phyloP scores from a whole-genome alignment of 345 rosid genomes.

The Turnera subulata region DNA sequence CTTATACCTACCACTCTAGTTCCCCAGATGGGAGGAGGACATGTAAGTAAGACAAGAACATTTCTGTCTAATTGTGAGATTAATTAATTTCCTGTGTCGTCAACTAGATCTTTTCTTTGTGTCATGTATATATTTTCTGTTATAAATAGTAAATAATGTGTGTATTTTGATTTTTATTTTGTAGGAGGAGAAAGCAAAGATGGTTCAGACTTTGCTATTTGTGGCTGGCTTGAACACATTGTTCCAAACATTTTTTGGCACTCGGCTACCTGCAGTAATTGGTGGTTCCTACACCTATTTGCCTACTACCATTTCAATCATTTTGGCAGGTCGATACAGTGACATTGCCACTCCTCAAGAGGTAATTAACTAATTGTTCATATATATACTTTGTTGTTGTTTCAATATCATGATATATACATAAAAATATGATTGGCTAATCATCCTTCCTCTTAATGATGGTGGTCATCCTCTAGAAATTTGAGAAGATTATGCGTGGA shows the following conservation, averaged over 20 bases:
- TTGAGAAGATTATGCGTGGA: slow-evolving; percentile 85
- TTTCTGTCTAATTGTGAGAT: too few species aligned
- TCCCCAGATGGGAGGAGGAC: slow-evolving; percentile 98
- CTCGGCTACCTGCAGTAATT: slow-evolving; percentile 88
- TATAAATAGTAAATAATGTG: too few species aligned
- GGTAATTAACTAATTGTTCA: too few species aligned
- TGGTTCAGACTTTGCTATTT: slow-evolving; percentile 86
- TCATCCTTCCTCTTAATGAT: slow-evolving; percentile 3
- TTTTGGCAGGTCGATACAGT: slow-evolving; percentile 79
- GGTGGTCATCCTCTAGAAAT: slow-evolving; percentile 59
- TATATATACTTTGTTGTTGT: too few species aligned
- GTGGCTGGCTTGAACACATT: slow-evolving; percentile 89
- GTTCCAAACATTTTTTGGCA: slow-evolving; percentile 71
- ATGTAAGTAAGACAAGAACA: slow-evolving; percentile 41
- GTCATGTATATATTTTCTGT: slow-evolving; percentile 12
- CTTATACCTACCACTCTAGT: slow-evolving; percentile 74
- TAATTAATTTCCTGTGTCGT: too few species aligned
- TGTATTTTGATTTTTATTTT: too few species aligned
- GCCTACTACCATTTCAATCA: slow-evolving; percentile 78
- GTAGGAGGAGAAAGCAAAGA: slow-evolving; percentile 93
- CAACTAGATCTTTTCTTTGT: slow-evolving; percentile 10
- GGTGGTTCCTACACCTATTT: slow-evolving; percentile 81
- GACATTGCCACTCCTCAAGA: slow-evolving; percentile 76
- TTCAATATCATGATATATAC: too few species aligned
- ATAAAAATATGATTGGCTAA: slow-evolving; percentile 5